Evolutionary conservation across 2,329 filamentous ascomycete genomes (phyloP).

Genomic region (Fusarium stilboides): DNA sequence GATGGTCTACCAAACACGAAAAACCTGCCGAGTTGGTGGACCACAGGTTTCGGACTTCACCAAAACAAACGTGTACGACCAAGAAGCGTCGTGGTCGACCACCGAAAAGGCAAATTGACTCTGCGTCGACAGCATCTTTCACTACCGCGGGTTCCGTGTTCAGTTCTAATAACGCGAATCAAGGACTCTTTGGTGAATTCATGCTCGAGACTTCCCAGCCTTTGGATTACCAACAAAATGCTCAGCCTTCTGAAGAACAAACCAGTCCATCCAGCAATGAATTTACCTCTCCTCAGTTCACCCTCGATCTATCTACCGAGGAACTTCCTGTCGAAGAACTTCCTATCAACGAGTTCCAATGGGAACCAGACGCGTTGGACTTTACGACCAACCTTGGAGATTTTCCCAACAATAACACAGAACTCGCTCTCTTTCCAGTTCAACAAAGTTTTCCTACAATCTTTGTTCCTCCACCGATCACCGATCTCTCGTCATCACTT

Average conservation of each 20-base stretch:
- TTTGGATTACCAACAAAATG: neutral
- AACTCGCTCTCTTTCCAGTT: conserved; percentile 13
- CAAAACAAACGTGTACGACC: neutral
- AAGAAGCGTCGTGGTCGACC: conserved; percentile 37
- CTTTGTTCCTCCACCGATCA: conserved; percentile 30
- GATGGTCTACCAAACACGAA: conserved; percentile 46
- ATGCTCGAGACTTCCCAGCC: conserved; percentile 1
- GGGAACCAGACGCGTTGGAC: conserved; percentile 22
- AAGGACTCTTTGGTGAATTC: conserved; percentile 31
- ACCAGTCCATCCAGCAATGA: neutral
- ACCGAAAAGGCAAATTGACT: conserved; percentile 14
- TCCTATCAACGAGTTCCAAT: conserved; percentile 17
- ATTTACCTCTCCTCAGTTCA: conserved; percentile 18
- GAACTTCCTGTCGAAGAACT: neutral
- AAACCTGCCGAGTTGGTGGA: conserved; percentile 27
- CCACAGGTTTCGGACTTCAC: conserved; percentile 16
- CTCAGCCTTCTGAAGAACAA: neutral
- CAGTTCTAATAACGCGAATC: neutral
- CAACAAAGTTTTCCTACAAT: conserved; percentile 20
- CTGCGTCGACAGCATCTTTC: conserved; percentile 14
- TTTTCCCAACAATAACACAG: neutral
- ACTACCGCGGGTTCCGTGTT: neutral
- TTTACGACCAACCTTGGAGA: neutral
- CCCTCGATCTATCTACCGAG: conserved; percentile 2
- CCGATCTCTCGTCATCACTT: conserved; percentile 48